Percentiles rank a stretch among this genome's conserved stretches.
phyloP scores from a whole-genome alignment of 1,139 yeast genomes.

The Ogataea hybrid region DNA sequence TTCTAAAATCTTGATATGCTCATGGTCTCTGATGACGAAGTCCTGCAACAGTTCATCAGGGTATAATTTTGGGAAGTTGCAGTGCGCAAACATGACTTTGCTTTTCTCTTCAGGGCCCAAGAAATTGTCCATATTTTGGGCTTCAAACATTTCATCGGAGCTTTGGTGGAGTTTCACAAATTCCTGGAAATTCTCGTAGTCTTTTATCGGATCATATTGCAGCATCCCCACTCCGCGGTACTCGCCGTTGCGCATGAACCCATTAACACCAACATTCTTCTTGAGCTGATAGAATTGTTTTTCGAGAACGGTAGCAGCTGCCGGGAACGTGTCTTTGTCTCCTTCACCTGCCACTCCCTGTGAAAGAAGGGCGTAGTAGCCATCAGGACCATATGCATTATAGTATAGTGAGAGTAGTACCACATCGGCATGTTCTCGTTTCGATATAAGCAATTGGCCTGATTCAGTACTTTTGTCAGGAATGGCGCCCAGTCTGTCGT shows the following conservation, averaged over 20 bases:
- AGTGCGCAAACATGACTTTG: slow-evolving; percentile 25
- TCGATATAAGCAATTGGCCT: slow-evolving; percentile 74
- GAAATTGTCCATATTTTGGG: slow-evolving; percentile 13
- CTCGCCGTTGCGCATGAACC: slow-evolving; percentile 33
- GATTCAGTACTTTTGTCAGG: slow-evolving; percentile 84
- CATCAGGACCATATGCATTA: slow-evolving; percentile 74
- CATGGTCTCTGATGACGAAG: slow-evolving; percentile 11
- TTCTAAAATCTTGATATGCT: slow-evolving; percentile 13
- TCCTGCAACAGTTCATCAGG: slow-evolving; percentile 25
- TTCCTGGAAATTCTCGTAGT: slow-evolving; percentile 37
- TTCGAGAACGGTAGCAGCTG: slow-evolving; percentile 67
- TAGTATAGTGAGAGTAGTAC: slow-evolving; percentile 71
- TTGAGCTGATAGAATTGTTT: slow-evolving; percentile 67
- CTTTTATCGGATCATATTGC: slow-evolving; percentile 65
- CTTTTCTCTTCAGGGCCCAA: slow-evolving; percentile 21
- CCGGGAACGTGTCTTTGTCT: slow-evolving; percentile 84
- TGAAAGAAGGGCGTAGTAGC: slow-evolving; percentile 78
- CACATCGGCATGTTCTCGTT: slow-evolving; percentile 61
- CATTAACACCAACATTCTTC: slow-evolving; percentile 31
- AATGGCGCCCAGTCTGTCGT: slow-evolving; percentile 65
- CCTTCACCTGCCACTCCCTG: slow-evolving; percentile 91
- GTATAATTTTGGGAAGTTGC: slow-evolving; percentile 30
- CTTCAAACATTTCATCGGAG: slow-evolving; percentile 25
- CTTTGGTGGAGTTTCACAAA: slow-evolving; percentile 20
- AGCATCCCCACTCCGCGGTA: slow-evolving; percentile 62